Evolutionary conservation across 139 green algal genomes (phyloP).

Genomic region (Picochlorum costavermella): DNA sequence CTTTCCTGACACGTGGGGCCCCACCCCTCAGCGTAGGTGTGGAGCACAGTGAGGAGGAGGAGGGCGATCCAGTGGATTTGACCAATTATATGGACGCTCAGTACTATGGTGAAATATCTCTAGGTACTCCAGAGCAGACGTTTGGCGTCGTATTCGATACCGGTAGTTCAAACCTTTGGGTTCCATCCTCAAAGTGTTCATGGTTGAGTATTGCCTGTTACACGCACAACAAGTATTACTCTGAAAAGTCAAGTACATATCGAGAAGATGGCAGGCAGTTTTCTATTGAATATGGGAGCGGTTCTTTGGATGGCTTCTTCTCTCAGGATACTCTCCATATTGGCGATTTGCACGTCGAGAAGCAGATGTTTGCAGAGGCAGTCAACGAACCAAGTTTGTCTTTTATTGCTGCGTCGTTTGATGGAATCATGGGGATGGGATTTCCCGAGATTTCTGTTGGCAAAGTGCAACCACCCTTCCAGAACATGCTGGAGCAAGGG

Average conservation of each 20-base stretch:
- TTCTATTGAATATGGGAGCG: constrained; percentile 93
- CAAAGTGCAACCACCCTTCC: constrained; percentile 72
- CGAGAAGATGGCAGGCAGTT: constrained; percentile 79
- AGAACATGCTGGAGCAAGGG: constrained; percentile 72
- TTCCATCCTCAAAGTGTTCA: constrained; percentile 58
- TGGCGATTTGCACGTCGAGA: constrained; percentile 53
- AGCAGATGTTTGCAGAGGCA: constrained; percentile 71
- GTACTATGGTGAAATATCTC: constrained; percentile 90
- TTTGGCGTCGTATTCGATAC: constrained; percentile 96
- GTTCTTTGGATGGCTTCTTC: constrained; percentile 83
- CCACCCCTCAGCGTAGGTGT: no score
- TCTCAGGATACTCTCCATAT: constrained; percentile 70
- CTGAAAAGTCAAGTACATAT: constrained; percentile 38
- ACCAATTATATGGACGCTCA: constrained; percentile 48
- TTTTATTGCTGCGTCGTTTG: constrained; percentile 95
- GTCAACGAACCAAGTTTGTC: constrained; percentile 84
- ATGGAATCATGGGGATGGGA: constrained; percentile 95
- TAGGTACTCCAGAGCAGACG: constrained; percentile 82
- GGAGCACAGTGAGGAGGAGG: constrained; percentile 8
- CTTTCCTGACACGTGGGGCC: no score
- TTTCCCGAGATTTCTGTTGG: constrained; percentile 87
- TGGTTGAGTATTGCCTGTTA: constrained; percentile 85
- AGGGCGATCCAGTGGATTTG: constrained; percentile 13
- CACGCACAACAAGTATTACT: constrained; percentile 82
- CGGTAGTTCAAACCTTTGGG: constrained; percentile 86